Evolutionary conservation across 2,329 filamentous ascomycete genomes (phyloP), one percentile per base, ranked within the genome.

Genomic region (Hymenoscyphus salicellus): DNA sequence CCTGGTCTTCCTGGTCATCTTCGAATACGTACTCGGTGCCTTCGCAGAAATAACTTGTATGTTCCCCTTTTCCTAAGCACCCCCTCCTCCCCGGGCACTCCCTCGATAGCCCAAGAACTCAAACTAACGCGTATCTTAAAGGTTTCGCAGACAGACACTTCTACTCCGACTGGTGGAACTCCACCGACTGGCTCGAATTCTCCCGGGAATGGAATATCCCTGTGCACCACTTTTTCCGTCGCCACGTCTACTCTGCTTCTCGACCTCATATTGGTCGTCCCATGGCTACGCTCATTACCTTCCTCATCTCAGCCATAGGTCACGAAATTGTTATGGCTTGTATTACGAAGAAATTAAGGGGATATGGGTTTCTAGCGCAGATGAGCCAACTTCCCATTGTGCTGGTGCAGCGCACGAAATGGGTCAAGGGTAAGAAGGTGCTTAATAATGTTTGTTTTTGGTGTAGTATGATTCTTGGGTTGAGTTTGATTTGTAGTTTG

Each of bases 321-420:
- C 95, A 98, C 75, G 95, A 99, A 78, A 84, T 99, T 64, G 91
- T 99, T 73, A 96, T 99, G 91, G 93, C 91, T 7, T 98, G 94
- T 77, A 98, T 99, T 76, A 97, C 93, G 30, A 94, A 97, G 82
- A 98, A 99, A 80, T 82, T 98, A 56, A 83, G 95, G 43, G 95
- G 95, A 14, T 99, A 98, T 75, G 95, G 94, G 10, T 96, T 97
- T 75, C 74, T 96, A 23, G 90, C 92, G 67, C 95, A 97, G 87
- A 98, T 99, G 95, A 80, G 96, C 67, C 95, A 99, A 81, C 84
- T 98, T 71, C 95, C 95, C 0, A 95, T 98, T 70, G 91, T 98
- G n/a, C 86, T 93, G 77, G 80, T 98, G 33, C 95, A 98, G 80
- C 85, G 91, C 67, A 93, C 90, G 4, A 85, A 82, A 66, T 92